Percentiles rank a stretch among this genome's conserved stretches.
phyloP scores from a whole-genome alignment of 1,284 basidiomycete genomes.

The Singerocomus inundabilis region DNA sequence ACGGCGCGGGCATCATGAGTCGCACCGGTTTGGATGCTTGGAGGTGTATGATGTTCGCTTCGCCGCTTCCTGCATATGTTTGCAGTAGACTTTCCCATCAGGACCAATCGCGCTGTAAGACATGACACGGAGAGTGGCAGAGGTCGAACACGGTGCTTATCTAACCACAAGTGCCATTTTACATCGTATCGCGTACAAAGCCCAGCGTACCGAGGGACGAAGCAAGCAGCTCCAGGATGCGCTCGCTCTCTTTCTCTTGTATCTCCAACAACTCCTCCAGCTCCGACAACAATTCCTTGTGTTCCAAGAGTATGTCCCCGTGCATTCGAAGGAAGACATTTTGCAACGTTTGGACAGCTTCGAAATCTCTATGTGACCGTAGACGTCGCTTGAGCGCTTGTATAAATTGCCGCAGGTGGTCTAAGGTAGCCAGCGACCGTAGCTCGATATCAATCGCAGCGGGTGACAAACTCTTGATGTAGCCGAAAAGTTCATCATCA shows the following conservation, averaged over 20 bases:
- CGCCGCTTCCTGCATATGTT: slow-evolving; percentile 29
- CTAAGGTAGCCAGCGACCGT: slow-evolving; percentile 70
- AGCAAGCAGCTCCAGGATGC: slow-evolving; percentile 69
- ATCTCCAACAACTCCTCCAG: slow-evolving; percentile 59
- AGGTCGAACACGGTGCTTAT: slow-evolving; percentile 21
- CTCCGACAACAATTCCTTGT: slow-evolving; percentile 57
- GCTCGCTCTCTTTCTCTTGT: slow-evolving; percentile 71
- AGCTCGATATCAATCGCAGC: slow-evolving; percentile 91
- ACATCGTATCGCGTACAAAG: slow-evolving; percentile 58
- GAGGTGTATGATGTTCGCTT: slow-evolving; percentile 20
- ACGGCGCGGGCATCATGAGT: not conserved
- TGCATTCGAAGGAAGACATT: slow-evolving; percentile 85
- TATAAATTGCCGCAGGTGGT: slow-evolving; percentile 71
- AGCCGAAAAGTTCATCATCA: slow-evolving; percentile 84
- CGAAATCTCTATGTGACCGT: slow-evolving; percentile 83
- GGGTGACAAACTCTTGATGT: slow-evolving; percentile 85
- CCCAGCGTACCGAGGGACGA: slow-evolving; percentile 70
- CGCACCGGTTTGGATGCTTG: slow-evolving; percentile 26
- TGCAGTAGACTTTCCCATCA: slow-evolving; percentile 24
- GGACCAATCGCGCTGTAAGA: slow-evolving; percentile 10
- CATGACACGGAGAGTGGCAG: slow-evolving; percentile 13
- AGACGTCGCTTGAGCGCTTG: slow-evolving; percentile 74
- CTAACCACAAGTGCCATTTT: slow-evolving; percentile 18
- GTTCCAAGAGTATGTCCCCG: slow-evolving; percentile 75
- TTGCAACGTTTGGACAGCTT: slow-evolving; percentile 90